Base-by-base conservation (phyloP, 2,329 filamentous ascomycete species). In the Colletotrichum salicis region DNA sequence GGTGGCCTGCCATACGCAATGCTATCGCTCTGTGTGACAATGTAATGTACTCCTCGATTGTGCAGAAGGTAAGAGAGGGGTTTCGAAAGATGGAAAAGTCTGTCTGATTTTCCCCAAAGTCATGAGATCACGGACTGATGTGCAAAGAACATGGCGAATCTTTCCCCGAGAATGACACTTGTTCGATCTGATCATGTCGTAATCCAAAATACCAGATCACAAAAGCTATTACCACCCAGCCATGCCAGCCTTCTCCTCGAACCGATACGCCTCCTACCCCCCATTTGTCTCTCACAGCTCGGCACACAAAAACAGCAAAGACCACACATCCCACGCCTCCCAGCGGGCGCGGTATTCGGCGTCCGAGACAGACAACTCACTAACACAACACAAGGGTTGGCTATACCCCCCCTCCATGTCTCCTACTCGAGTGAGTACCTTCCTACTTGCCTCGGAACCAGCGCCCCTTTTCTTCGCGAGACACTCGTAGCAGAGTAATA, bases 311-410 rank as follows among this genome's bases (percentile, higher is more conserved):
- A 22, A 29, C 29, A 45, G 41, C 11, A 33, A 19, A 27, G 27
- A 33, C 12, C 27, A 19, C 4, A 22, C 7, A 37, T 27, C 45
- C 45, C 59, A 62, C 59, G 45, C 29, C 51, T 48, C 22, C 24
- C 33, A 35, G 29, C 45, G 29, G 24, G 45, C 58, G 41, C 58
- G 37, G 29, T 12, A 52, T 33, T 51, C 22, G 3, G 29, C 31
- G 48, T 57, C 62, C 62, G 62, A 64, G 61, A 64, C 61, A 64
- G 51, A 64, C 59, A 62, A 19, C 55, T 45, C 62, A 55, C 62
- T 51, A 57, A 37, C 29, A 33, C 48, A 33, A 31, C 7, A 48
- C 41, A 48, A 48, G 41, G 19, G 19, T 19, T 48, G n/a, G 41
- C 41, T 22, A 4, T 48, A 48, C 41, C 41, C 41, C 37, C 41